Evolutionary conservation across 2,329 filamentous ascomycete species (phyloP), one percentile per base, ranked within the genome.

Genomic region (Daldinia eschscholtzii): DNA sequence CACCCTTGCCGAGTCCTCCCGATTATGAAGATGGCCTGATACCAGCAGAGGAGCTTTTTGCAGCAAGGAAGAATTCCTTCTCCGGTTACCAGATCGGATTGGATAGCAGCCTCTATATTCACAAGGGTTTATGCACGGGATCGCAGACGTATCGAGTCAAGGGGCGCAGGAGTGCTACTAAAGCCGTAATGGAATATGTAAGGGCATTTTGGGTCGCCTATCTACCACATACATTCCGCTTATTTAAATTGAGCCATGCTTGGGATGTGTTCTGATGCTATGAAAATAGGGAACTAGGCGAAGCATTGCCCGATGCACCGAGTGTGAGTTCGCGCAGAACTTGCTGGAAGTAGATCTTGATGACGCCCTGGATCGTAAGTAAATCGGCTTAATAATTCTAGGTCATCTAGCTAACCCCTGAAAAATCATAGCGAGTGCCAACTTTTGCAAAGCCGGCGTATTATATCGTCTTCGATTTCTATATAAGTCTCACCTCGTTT

Each of bases 401-500:
- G 7, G 4, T 39, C 28, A 33, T 33, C 5, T 6, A 10, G 28
- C 6, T 59, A 37, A 59, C 18, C n/a, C 3, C 13, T n/a, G 18
- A 35, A 35, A 35, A 26, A 6, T 39, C n/a, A 12, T 60, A 82
- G 80, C 78, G 23, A 76, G 77, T 53, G 79, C 77, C 4, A 80
- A 79, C 9, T 78, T 79, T 30, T 68, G 69, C 28, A 78, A 77
- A 23, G 73, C 71, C 4, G 80, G 80, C 2, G 74, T 81, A 4
- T 73, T 76, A 1, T 83, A 81, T 71, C 81, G 82, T 4, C 75
- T 81, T 13, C 79, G 82, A 0, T 77, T 84, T 28, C 76, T 83
- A 10, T 82, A 80, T 73, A 84, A 84, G 61, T 82, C 80, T 13
- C 82, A 84, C 61, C 66, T 83, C 2, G 62, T 74, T n/a, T 76